phyloP scores from a whole-genome alignment of 805 yeast species.

The Starmerella sp. region DNA sequence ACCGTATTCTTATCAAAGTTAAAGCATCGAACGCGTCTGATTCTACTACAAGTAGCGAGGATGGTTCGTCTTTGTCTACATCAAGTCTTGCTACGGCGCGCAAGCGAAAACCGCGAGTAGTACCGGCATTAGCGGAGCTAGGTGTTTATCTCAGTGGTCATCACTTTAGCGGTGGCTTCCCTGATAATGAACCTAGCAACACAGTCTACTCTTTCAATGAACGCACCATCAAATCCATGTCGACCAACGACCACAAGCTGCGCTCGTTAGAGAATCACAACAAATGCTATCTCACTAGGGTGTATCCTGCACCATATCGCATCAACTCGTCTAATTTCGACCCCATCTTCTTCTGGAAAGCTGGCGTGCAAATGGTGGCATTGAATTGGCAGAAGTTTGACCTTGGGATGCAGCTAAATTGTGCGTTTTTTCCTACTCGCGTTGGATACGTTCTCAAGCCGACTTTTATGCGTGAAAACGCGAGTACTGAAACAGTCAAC shows the following conservation, averaged over 20 bases:
- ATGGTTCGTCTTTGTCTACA: background rate
- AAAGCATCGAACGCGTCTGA: slow-evolving; percentile 31
- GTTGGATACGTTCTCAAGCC: slow-evolving; percentile 78
- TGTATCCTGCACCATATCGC: slow-evolving; percentile 75
- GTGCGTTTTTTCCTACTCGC: slow-evolving; percentile 50
- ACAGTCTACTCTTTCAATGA: slow-evolving; percentile 87
- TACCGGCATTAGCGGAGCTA: slow-evolving; percentile 39
- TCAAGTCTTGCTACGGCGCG: slow-evolving; percentile 30
- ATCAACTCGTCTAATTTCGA: slow-evolving; percentile 69
- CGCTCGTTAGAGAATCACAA: slow-evolving; percentile 64
- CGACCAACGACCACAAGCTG: slow-evolving; percentile 47
- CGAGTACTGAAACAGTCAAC: background rate
- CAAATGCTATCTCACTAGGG: slow-evolving; percentile 58
- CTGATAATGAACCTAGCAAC: slow-evolving; percentile 76
- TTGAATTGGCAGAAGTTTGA: slow-evolving; percentile 95
- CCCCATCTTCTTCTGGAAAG: slow-evolving; percentile 70
- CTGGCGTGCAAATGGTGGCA: slow-evolving; percentile 91
- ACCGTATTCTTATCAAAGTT: slow-evolving; percentile 64
- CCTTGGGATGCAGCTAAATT: slow-evolving; percentile 76
- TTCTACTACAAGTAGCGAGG: slow-evolving; percentile 4
- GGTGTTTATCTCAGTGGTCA: slow-evolving; percentile 67
- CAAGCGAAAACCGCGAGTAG: slow-evolving; percentile 12
- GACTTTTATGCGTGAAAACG: slow-evolving; percentile 13
- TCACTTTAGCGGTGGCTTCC: slow-evolving; percentile 68
- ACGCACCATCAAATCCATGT: slow-evolving; percentile 49